Conservation (phyloP, 2,329 filamentous ascomycete species). For the Cercospora janseana region DNA sequence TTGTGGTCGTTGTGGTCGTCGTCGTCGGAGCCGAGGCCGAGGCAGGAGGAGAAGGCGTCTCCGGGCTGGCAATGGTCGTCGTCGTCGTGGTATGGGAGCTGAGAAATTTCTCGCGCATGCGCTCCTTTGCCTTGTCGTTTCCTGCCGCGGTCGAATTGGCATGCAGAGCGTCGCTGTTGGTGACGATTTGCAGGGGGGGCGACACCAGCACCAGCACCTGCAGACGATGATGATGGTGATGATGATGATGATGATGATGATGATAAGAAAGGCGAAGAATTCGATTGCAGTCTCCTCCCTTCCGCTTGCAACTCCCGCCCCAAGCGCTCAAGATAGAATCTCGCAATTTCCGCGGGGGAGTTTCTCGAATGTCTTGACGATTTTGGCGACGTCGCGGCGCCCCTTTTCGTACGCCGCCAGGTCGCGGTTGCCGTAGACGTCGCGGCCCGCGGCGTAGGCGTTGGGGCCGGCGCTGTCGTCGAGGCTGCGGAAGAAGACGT, state of each 20-base stretch:
- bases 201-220: no score
- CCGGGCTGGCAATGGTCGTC: background rate
- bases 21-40: background rate
- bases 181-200: no score
- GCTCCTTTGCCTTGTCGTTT: no score
- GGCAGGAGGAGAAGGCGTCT: background rate
- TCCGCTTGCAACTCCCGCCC: constrained; percentile 61
- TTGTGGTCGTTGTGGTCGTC: no score
- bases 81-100: background rate
- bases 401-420: constrained; percentile 81
- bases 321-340: constrained; percentile 72
- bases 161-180: no score
- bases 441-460: constrained; percentile 70
- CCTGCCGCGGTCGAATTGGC: no score
- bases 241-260: no score
- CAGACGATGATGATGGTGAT: no score
- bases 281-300: constrained; percentile 23
- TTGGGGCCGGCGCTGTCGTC: constrained; percentile 45
- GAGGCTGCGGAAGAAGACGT: constrained; percentile 75
- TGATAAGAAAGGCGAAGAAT: no score
- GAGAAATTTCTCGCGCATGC: no score
- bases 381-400: constrained; percentile 66
- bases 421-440: constrained; percentile 87
- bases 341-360: constrained; percentile 65
- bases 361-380: constrained; percentile 62